phyloP scores from a whole-genome alignment of 1,284 basidiomycete genomes.

The Trichosporon coremiiforme region DNA sequence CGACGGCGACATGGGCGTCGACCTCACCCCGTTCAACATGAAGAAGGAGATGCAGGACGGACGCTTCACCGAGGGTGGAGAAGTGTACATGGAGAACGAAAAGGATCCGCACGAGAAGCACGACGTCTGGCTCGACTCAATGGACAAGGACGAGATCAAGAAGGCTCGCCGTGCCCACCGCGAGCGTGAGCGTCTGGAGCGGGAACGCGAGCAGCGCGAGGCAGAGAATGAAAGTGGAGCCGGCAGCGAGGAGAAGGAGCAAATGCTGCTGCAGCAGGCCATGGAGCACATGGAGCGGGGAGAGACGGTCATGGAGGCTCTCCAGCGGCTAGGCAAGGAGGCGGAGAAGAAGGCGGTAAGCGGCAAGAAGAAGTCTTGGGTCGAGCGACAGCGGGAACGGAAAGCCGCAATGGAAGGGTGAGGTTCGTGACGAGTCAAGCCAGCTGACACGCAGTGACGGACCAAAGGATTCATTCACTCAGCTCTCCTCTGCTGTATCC shows the following conservation, averaged over 20 bases:
- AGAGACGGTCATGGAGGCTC: conserved; percentile 84
- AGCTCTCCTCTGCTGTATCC: conserved; percentile 53
- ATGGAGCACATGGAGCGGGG: conserved; percentile 77
- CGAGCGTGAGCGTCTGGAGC: conserved; percentile 66
- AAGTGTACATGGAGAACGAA: conserved; percentile 75
- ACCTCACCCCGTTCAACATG: conserved; percentile 97
- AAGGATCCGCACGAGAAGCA: conserved; percentile 84
- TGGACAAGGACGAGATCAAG: conserved; percentile 84
- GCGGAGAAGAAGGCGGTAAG: conserved; percentile 61
- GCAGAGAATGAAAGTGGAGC: conserved; percentile 60
- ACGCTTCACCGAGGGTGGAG: conserved; percentile 90
- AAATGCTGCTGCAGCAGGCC: conserved; percentile 68
- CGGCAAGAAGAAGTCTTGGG: conserved; percentile 54
- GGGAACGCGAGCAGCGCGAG: conserved; percentile 67
- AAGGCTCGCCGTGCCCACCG: conserved; percentile 72
- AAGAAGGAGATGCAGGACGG: conserved; percentile 97
- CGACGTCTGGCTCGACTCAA: conserved; percentile 90
- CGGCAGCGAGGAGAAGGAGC: conserved; percentile 61
- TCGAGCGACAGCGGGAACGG: conserved; percentile 55
- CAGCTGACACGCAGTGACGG: conserved; percentile 34
- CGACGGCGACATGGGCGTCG: conserved; percentile 78
- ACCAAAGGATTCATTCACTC: conserved; percentile 43
- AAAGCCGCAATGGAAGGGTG: conserved; percentile 50
- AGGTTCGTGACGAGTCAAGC: conserved; percentile 23
- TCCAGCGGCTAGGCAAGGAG: conserved; percentile 78